Conservation (phyloP, 192 early-diverging fungal species). For the Backusella australiensis region DNA sequence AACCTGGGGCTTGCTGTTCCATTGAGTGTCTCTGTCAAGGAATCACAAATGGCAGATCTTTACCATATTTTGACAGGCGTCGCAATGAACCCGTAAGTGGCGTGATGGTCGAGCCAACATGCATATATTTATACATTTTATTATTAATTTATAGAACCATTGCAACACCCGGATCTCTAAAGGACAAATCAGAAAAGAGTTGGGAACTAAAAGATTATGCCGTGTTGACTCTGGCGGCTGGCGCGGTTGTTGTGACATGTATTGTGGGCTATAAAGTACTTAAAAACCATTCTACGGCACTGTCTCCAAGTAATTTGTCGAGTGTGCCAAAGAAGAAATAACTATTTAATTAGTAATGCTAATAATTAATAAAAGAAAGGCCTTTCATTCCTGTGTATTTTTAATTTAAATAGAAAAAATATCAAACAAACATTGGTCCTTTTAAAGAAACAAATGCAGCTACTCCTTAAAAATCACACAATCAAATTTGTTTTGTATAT, state of each 20-base stretch:
- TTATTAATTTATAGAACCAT: conserved; percentile 11
- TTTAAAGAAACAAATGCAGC: background rate
- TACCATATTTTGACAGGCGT: conserved; percentile 83
- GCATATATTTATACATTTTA: background rate
- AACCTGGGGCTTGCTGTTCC: conserved; percentile 84
- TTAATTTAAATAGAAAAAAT: background rate
- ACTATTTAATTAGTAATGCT: conserved; percentile 7
- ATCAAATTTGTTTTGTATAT: background rate
- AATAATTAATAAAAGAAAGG: background rate
- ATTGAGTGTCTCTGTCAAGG: conserved; percentile 85
- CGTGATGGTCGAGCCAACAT: background rate
- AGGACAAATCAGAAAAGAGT: conserved; percentile 26
- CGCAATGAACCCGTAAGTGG: conserved; percentile 75
- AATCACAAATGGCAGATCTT: conserved; percentile 82
- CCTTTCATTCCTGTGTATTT: background rate
- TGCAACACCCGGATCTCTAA: conserved; percentile 33
- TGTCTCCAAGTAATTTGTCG: background rate
- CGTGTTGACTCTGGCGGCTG: conserved; percentile 24
- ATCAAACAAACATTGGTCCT: background rate
- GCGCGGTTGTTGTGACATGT: conserved; percentile 28
- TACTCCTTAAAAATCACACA: background rate
- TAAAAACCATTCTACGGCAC: conserved; percentile 24
- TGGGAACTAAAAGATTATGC: conserved; percentile 30
- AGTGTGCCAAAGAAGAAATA: conserved; percentile 17
- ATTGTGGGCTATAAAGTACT: conserved; percentile 35